Evolutionary conservation across 208 protist genomes (phyloP).

Genomic region (Tritrichomonas foetus): DNA sequence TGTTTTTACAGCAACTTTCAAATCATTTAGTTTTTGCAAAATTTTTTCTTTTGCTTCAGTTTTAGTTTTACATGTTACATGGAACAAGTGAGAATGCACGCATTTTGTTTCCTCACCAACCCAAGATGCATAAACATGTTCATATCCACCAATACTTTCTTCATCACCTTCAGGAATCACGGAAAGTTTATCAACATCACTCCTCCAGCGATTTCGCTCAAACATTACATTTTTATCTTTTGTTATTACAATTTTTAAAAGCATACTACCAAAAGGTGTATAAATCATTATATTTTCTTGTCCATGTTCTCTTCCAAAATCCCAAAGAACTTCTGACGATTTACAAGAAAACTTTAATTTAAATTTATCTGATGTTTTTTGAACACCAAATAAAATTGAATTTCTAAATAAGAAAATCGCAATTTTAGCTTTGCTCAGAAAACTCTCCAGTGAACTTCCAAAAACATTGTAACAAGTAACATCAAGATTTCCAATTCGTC

Average conservation of each 20-base stretch:
- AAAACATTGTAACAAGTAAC: neutral
- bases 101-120: neutral
- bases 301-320: neutral
- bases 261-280: neutral
- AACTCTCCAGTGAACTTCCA: neutral
- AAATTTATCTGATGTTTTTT: neutral
- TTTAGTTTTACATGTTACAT: neutral
- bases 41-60: neutral
- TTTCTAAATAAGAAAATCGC: neutral
- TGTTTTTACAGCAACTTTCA: neutral
- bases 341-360: neutral
- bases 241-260: neutral
- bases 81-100: neutral
- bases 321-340: neutral
- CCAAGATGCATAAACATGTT: neutral
- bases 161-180: neutral
- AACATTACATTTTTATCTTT: neutral
- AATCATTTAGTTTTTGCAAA: neutral
- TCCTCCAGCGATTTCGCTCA: neutral
- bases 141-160: neutral
- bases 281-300: neutral
- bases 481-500: neutral
- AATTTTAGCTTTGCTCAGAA: neutral
- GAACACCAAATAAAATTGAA: neutral
- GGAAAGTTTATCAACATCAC: neutral